Conservation (phyloP, 2,329 filamentous ascomycete genomes). For the Aspergillus ustus region DNA sequence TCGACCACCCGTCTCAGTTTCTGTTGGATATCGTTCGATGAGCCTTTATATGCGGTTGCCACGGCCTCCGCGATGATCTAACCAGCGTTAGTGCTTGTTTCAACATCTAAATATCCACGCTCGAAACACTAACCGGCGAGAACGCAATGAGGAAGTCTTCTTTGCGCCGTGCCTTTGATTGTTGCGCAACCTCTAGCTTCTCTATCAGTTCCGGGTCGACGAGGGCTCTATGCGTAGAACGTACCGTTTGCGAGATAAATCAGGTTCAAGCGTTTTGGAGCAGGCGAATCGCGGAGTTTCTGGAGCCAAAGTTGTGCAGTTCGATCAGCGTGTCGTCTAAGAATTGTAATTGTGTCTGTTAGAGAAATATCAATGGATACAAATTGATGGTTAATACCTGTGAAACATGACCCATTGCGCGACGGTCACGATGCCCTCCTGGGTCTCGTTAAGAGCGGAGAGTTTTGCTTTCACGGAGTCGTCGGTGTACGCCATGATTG, state of each 20-base stretch:
- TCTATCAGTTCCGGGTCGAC: constrained; percentile 26
- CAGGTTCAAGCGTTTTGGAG: constrained; percentile 83
- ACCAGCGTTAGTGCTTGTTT: constrained; percentile 26
- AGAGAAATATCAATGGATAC: constrained; percentile 13
- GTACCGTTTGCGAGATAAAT: constrained; percentile 94
- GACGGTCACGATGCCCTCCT: constrained; percentile 94
- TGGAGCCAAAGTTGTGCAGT: constrained; percentile 93
- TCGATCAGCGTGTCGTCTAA: constrained; percentile 85
- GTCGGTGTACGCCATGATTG: constrained; percentile 86
- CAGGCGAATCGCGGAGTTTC: constrained; percentile 82
- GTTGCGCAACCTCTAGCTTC: constrained; percentile 83
- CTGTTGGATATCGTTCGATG: constrained; percentile 80
- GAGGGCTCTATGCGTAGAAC: constrained; percentile 26
- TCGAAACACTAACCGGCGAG: constrained; percentile 63
- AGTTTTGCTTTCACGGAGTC: constrained; percentile 95
- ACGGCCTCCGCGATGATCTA: constrained; percentile 87
- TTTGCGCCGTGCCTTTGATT: constrained; percentile 90
- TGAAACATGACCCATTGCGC: constrained; percentile 99
- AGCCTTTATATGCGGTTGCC: constrained; percentile 86
- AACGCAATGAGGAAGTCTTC: constrained; percentile 92
- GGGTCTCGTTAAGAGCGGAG: constrained; percentile 92
- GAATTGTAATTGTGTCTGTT: constrained; percentile 19
- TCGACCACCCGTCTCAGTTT: constrained; percentile 90
- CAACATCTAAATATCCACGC: not conserved
- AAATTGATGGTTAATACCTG: constrained; percentile 61